Evolutionary conservation across 2,329 filamentous ascomycete species (phyloP).

Genomic region (Epichloe amarillans): DNA sequence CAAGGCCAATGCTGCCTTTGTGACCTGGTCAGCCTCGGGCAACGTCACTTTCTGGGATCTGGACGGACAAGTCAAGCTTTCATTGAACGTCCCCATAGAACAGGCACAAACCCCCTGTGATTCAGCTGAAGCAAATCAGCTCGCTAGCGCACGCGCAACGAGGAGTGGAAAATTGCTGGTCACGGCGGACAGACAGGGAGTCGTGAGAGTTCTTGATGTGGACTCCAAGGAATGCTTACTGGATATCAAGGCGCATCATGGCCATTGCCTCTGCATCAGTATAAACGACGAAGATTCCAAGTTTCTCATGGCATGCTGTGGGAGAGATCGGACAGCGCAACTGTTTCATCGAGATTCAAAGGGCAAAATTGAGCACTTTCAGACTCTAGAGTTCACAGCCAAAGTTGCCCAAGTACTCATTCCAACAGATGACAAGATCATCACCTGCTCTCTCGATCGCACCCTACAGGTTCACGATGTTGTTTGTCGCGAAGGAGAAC

Average conservation of each 20-base stretch:
- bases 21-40: constrained; percentile 79
- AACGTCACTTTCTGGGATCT: constrained; percentile 71
- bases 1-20: constrained; percentile 54
- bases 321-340: constrained; percentile 84
- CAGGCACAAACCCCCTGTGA: constrained; percentile 38
- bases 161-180: constrained; percentile 53
- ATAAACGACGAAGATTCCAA: constrained; percentile 49
- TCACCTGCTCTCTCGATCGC: constrained; percentile 82
- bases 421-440: constrained; percentile 59
- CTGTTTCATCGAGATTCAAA: constrained; percentile 54
- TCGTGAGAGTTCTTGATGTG: constrained; percentile 57
- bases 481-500: constrained; percentile 52
- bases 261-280: constrained; percentile 71
- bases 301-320: constrained; percentile 66
- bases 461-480: constrained; percentile 74
- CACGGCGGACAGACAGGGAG: constrained; percentile 78
- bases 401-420: constrained; percentile 65
- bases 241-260: constrained; percentile 73
- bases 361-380: constrained; percentile 60
- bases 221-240: constrained; percentile 47
- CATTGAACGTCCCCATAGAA: constrained; percentile 57
- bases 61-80: constrained; percentile 53
- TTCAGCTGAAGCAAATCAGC: constrained; percentile 41
- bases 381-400: constrained; percentile 87
- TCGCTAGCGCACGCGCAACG: constrained; percentile 47